Evolutionary conservation across 2,329 filamentous ascomycete genomes (phyloP).

Genomic region (Mycocentrospora acerina): DNA sequence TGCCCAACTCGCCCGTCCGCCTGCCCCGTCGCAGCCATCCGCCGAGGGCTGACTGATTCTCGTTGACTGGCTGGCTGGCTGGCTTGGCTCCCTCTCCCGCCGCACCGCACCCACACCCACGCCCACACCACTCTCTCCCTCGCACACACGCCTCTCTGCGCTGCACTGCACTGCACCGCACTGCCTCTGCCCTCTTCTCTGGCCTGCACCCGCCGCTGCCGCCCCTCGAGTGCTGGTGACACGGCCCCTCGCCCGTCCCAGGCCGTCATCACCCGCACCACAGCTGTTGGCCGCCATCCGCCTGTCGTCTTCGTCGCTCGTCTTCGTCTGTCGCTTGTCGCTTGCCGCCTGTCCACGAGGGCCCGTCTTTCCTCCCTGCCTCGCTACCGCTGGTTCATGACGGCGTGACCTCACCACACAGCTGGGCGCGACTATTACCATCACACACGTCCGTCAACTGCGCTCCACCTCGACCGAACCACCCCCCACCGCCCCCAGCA

Average conservation of each 20-base stretch:
- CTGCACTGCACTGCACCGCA: constrained; percentile 9
- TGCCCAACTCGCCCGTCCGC: not conserved
- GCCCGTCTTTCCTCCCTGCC: constrained; percentile 4
- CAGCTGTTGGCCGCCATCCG: constrained; percentile 3
- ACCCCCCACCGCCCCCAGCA: constrained; percentile 1
- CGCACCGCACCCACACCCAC: not conserved
- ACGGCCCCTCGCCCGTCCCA: constrained; percentile 27
- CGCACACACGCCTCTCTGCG: constrained; percentile 1
- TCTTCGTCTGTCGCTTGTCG: too few relatives aligned
- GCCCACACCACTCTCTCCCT: constrained; percentile 13
- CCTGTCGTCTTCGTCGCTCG: too few relatives aligned
- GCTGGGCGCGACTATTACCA: constrained; percentile 12
- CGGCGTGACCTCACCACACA: constrained; percentile 31
- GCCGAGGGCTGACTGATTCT: not conserved
- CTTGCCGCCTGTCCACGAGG: too few relatives aligned
- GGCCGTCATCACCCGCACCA: constrained; percentile 26
- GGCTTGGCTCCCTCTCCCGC: not conserved
- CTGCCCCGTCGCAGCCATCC: too few relatives aligned
- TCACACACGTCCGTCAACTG: not conserved
- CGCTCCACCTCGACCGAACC: constrained; percentile 2
- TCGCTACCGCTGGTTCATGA: constrained; percentile 25
- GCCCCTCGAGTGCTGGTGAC: constrained; percentile 34
- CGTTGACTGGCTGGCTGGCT: not conserved
- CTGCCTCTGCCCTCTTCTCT: constrained; percentile 19
- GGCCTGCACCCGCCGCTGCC: constrained; percentile 37